Base-by-base conservation (phyloP, 306 rosid species). In the Comarum palustre region DNA sequence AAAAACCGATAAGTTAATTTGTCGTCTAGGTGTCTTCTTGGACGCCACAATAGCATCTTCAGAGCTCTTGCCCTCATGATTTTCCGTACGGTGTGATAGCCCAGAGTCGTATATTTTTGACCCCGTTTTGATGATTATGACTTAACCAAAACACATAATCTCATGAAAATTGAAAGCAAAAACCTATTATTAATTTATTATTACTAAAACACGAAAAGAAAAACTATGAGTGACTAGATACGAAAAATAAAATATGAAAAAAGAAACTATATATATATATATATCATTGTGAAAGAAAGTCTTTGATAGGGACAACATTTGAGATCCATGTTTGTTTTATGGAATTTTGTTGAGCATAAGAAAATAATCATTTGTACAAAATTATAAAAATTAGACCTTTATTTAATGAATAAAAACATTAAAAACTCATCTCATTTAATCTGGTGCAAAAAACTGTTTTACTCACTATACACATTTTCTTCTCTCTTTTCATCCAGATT, bases 21-120 rank as follows among this genome's bases (percentile, higher is more conserved):
- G 87, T 86, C 81, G 68, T 77, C 63, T 79, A 75, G 74, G 47
- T 83, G 85, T 86, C 81, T 66, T 69, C 62, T 78, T 78, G 80
- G 85, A 79, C 79, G 74, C 88, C 79, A 78, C 76, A 65, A 39
- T 73, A 57, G 36, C 72, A 57, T 82, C 76, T 78, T 64, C 71
- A 15, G 57, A 57, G 82, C 82, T 15, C 4, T 2, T 8, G 81
- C n/a, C 78, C 75, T 32, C 48, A 79, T 75, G 67, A 73, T 73
- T 43, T 29, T 81, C 83, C 78, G 81, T 83, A 83, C 75, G 48
- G 46, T 65, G 1, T 41, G 43, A 15, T 78, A 82, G 82, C 80
- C 82, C 64, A 60, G 62, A 43, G 42, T 68, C 42, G 51, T 46
- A 54, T 58, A 25, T 58, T 58, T 13, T 58, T 58, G 9, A 58